Base-by-base conservation (phyloP, 257 asterid species). In the Vinca minor region DNA sequence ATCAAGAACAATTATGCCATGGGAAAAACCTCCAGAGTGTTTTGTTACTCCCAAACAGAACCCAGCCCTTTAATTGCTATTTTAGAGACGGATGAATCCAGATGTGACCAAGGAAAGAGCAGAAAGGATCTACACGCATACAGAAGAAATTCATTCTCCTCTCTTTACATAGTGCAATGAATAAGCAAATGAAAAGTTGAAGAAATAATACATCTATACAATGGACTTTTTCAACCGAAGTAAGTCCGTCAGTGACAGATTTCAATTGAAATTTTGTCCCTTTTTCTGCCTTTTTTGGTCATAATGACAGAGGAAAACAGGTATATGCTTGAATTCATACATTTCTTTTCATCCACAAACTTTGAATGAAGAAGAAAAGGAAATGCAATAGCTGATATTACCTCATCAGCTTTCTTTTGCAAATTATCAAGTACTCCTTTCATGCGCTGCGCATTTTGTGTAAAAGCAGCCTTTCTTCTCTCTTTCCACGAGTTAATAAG, bases 351-450 rank as follows among this genome's bases (percentile, higher is more conserved):
- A 28, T 8, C 49, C 21, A 15, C 39, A 54, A 64, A 44, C n/a
- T n/a, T n/a, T n/a, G n/a, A 4, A 52, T 14, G 1, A 57, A 46
- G 36, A n/a, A 47, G 38, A 21, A 8, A 1, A 9, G n/a, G 60
- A 18, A 73, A 32, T 26, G 69, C 57, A 69, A 62, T 42, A 47
- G 39, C 59, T 34, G 63, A 18, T 48, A 62, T 67, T 84, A 93
- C 97, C 98, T 93, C 98, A 73, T 93, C 98, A 76, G 87, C 76
- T 82, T 80, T 89, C 60, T 74, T 87, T 75, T 89, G 98, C 77
- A 93, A 76, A 79, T 80, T 79, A 79, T 89, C 98, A 63, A 87
- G 76, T 68, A 89, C 70, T 25, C 76, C 78, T 78, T 81, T 93
- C 80, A 84, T 84, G 72, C 83, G 85, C 84, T 93, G 98, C 58